Base-by-base conservation (phyloP, 306 rosid genomes). In the Citrullus colocynthis region DNA sequence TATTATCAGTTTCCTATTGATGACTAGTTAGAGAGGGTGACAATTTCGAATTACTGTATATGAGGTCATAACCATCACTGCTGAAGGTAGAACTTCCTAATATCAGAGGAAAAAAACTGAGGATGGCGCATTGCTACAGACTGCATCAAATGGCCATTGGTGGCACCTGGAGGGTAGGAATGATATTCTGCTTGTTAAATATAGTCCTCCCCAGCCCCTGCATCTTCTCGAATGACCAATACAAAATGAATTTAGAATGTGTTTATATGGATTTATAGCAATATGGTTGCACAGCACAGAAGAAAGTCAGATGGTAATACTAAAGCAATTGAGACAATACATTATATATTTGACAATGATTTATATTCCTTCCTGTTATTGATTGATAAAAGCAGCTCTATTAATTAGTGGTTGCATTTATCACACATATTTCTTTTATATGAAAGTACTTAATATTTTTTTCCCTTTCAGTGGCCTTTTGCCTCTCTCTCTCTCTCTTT, bases 171-270 rank as follows among this genome's bases (percentile, higher is more conserved):
- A 72, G 59, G 59, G 21, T 72, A 28, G 76, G 76, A 49, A 48
- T 28, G 76, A 32, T 45, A 28, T 48, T 72, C 42, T 72, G 58
- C 41, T 72, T 72, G 76, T 48, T 28, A 48, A 48, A 72, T 72
- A 72, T 72, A 72, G 24, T 45, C 76, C 76, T 72, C 76, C 76
- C 59, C 59, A 49, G 76, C 58, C 76, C 76, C 76, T 72, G 76
- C 41, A 14, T 73, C 61, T 51, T 73, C 41, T 73, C 41, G 32
- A 74, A 30, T 74, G 30, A 32, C 32, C 77, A 54, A 73, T 74
- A 24, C 45, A 74, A 74, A 73, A 74, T 74, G 77, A 74, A 72
- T 48, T 28, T 28, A 49, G 45, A 52, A 49, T 74, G 61, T 32
- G 77, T 36, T 49, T 74, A 32, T 52, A 6, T 52, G 62, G 77